These are phyloP conservation scores for Candida insectalens DNA, from an alignment of 805 yeast species.

Conservation along the genomic window DNA sequence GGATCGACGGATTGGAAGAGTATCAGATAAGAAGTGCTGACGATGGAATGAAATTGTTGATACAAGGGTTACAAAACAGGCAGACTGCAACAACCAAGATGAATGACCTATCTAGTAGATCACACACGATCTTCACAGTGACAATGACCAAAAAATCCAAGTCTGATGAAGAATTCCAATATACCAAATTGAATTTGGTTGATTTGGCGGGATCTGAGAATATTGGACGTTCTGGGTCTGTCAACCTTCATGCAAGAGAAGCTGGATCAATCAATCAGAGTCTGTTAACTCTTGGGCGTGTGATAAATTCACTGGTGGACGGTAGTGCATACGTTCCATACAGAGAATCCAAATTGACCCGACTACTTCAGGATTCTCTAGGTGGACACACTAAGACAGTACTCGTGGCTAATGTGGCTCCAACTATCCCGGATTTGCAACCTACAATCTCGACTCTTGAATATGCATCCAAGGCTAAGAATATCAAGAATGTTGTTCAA, in stretches of 20 bases:
- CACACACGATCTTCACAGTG: slow-evolving; percentile 69
- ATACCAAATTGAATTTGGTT: slow-evolving; percentile 51
- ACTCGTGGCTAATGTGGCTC: slow-evolving; percentile 81
- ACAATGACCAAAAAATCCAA: slow-evolving; percentile 33
- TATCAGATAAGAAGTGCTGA: slow-evolving; percentile 41
- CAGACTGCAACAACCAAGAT: slow-evolving; percentile 66
- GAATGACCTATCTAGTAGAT: slow-evolving; percentile 65
- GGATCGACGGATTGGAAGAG: slow-evolving; percentile 59
- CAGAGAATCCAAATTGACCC: slow-evolving; percentile 68
- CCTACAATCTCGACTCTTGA: slow-evolving; percentile 45
- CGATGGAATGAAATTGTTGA: slow-evolving; percentile 47
- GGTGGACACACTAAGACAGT: slow-evolving; percentile 86
- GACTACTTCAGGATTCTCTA: slow-evolving; percentile 66
- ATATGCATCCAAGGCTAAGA: slow-evolving; percentile 49
- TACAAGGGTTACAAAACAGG: slow-evolving; percentile 47
- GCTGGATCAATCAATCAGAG: slow-evolving; percentile 92
- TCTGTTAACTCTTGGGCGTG: slow-evolving; percentile 78
- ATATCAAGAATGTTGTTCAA: slow-evolving; percentile 42
- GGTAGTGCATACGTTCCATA: slow-evolving; percentile 62
- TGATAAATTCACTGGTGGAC: slow-evolving; percentile 66
- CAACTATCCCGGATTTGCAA: slow-evolving; percentile 38
- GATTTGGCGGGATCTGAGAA: slow-evolving; percentile 96
- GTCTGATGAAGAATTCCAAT: slow-evolving; percentile 9
- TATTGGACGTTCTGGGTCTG: slow-evolving; percentile 79
- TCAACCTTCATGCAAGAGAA: slow-evolving; percentile 78